These are phyloP conservation scores for Penicillium griseofulvum DNA, from an alignment of 2,329 filamentous ascomycete genomes.

Conservation along the genomic window DNA sequence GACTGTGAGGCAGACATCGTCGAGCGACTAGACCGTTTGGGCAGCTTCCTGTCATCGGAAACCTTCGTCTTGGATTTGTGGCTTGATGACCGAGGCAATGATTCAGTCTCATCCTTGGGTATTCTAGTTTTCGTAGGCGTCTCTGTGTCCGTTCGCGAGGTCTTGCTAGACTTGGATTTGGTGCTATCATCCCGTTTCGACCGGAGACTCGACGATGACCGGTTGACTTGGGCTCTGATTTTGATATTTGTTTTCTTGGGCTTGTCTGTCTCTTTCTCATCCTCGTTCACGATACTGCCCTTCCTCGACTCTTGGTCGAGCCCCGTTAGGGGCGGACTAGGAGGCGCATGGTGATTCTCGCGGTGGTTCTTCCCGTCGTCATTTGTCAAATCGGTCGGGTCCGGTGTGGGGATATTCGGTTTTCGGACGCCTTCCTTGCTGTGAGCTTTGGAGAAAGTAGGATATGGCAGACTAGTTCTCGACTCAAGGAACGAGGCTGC, in stretches of 20 bases:
- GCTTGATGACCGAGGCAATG: conserved; percentile 35
- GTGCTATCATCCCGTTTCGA: conserved; percentile 37
- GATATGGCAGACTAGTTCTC: conserved; percentile 65
- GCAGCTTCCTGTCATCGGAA: conserved; percentile 31
- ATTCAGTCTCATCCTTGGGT: conserved; percentile 34
- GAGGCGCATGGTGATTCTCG: conserved; percentile 41
- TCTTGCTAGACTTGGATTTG: conserved; percentile 36
- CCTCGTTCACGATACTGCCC: conserved; percentile 31
- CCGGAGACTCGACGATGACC: conserved; percentile 43
- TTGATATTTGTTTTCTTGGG: conserved; percentile 36
- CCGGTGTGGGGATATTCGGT: conserved; percentile 60
- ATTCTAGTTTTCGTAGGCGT: conserved; percentile 41
- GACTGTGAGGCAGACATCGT: conserved; percentile 37
- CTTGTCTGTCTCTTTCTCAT: conserved; percentile 36
- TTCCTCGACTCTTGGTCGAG: conserved; percentile 42
- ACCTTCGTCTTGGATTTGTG: conserved; percentile 35
- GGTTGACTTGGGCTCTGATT: conserved; percentile 38
- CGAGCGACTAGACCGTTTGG: conserved; percentile 34
- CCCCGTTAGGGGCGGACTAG: conserved; percentile 49
- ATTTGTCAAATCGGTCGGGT: conserved; percentile 66
- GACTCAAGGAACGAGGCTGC: conserved; percentile 44
- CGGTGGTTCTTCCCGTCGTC: conserved; percentile 41
- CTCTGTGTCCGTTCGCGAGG: conserved; percentile 38
- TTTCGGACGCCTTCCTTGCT: conserved; percentile 77
- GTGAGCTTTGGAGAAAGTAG: conserved; percentile 82